Percentiles rank a stretch among this genome's conserved stretches.
These are phyloP conservation scores for Alternaria sp. DNA, from an alignment of 2,329 filamentous ascomycete species.

Conservation along the genomic window DNA sequence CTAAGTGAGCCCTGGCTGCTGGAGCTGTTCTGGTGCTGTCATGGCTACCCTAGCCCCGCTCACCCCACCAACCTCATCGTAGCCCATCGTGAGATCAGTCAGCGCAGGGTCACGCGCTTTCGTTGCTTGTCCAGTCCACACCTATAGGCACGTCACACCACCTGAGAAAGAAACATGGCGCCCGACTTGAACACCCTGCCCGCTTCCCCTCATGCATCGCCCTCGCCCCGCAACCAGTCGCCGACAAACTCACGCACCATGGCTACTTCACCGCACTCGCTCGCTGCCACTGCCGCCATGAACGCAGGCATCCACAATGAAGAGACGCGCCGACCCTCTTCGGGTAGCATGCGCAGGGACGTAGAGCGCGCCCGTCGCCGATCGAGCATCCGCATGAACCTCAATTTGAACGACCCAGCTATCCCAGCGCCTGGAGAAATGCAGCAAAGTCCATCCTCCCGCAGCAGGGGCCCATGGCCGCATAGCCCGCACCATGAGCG, in stretches of 20 bases:
- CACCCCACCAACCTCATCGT: constrained; percentile 10
- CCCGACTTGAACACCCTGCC: constrained; percentile 69
- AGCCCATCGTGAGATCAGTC: background rate
- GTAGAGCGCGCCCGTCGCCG: constrained; percentile 64
- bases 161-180: constrained; percentile 21
- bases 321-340: constrained; percentile 57
- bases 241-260: constrained; percentile 52
- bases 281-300: constrained; percentile 79
- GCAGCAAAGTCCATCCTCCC: constrained; percentile 56
- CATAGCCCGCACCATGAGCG: constrained; percentile 70
- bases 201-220: constrained; percentile 55
- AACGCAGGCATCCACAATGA: constrained; percentile 78
- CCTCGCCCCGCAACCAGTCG: constrained; percentile 38
- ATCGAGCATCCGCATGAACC: constrained; percentile 75
- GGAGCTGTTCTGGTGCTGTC: background rate
- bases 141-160: constrained; percentile 19
- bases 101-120: background rate
- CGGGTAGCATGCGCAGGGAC: constrained; percentile 58
- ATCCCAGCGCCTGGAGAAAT: constrained; percentile 75
- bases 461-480: constrained; percentile 44
- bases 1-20: background rate
- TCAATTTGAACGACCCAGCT: constrained; percentile 75
- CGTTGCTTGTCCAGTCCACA: background rate
- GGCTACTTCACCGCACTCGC: constrained; percentile 71
- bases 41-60: background rate